Evolutionary conservation across 2,329 filamentous ascomycete genomes (phyloP).

Genomic region (Pseudocercospora ulei): DNA sequence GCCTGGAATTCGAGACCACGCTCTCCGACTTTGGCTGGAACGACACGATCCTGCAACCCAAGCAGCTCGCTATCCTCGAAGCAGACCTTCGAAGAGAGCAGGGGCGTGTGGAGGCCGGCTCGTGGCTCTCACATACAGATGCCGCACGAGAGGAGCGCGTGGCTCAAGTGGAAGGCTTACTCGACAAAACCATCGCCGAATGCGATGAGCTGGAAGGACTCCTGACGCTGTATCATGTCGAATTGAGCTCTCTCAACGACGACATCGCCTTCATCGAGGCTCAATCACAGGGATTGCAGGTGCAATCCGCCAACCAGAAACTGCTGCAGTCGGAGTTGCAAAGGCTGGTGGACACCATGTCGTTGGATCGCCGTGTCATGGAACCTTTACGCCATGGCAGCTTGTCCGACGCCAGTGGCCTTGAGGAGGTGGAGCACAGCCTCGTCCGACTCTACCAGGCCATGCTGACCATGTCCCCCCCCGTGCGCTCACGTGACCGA

Average conservation of each 20-base stretch:
- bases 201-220: conserved; percentile 94
- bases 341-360: conserved; percentile 79
- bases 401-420: conserved; percentile 58
- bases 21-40: conserved; percentile 85
- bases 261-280: conserved; percentile 97
- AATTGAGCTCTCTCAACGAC: conserved; percentile 84
- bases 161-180: conserved; percentile 70
- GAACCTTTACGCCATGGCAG: conserved; percentile 63
- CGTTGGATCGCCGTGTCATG: conserved; percentile 68
- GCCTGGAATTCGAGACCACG: conserved; percentile 70
- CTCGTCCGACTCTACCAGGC: conserved; percentile 80
- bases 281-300: conserved; percentile 90
- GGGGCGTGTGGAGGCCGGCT: conserved; percentile 80
- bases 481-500: conserved; percentile 49
- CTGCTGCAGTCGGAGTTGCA: conserved; percentile 82
- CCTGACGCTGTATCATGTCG: conserved; percentile 86
- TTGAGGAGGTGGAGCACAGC: conserved; percentile 67
- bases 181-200: conserved; percentile 84
- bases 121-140: conserved; percentile 73
- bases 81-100: conserved; percentile 76
- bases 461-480: conserved; percentile 85
- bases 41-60: conserved; percentile 62
- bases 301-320: conserved; percentile 95
- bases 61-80: conserved; percentile 70
- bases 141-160: conserved; percentile 78